Evolutionary conservation across 2,329 filamentous ascomycete species (phyloP).

Genomic region (Blastomyces silverae): DNA sequence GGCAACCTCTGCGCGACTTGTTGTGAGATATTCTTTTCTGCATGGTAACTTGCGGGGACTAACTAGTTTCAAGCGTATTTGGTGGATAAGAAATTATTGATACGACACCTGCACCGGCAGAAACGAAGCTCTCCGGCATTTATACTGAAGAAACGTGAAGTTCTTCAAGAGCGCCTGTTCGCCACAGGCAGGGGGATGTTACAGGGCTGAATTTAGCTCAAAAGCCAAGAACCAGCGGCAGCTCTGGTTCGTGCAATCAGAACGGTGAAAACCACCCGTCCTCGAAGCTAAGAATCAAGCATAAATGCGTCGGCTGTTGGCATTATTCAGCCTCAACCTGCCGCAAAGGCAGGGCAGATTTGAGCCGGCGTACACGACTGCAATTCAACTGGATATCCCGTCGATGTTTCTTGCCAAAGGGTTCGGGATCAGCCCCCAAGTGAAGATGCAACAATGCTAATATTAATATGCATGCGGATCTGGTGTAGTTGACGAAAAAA

Average conservation of each 20-base stretch:
- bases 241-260: not conserved
- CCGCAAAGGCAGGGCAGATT: not conserved
- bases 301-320: not conserved
- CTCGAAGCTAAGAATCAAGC: not conserved
- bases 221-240: not conserved
- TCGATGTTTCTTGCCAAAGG: not conserved
- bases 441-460: not conserved
- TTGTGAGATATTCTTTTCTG: slow-evolving; percentile 15
- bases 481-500: not conserved
- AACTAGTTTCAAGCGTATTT: not conserved
- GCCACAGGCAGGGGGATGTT: not conserved
- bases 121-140: not conserved
- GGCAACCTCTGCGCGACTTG: slow-evolving; percentile 12
- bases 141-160: not conserved
- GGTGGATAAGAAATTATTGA: no score
- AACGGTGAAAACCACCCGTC: not conserved
- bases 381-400: not conserved
- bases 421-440: not conserved
- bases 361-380: not conserved
- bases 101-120: no score
- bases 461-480: not conserved
- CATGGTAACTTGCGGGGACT: slow-evolving; percentile 1
- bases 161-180: not conserved
- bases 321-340: not conserved
- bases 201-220: slow-evolving; percentile 12